phyloP scores from a whole-genome alignment of 2,329 filamentous ascomycete species.

The Lasiodiplodia theobromae region DNA sequence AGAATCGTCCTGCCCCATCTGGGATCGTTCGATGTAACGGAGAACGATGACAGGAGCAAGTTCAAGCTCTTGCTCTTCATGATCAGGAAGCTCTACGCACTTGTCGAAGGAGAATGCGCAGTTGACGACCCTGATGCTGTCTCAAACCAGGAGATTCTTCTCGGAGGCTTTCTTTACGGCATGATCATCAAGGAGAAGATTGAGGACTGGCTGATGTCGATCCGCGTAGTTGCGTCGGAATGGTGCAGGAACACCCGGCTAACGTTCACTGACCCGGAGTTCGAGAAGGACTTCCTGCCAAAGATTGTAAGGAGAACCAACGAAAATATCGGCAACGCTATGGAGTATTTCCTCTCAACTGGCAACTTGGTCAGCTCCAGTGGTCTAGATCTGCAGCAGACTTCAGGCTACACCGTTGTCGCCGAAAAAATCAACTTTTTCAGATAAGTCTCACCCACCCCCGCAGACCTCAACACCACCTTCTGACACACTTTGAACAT shows the following conservation, averaged over 20 bases:
- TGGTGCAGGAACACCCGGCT: constrained; percentile 61
- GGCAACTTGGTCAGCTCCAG: constrained; percentile 92
- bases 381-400: constrained; percentile 92
- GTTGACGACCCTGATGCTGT: constrained; percentile 97
- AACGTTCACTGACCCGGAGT: constrained; percentile 76
- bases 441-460: constrained; percentile 73
- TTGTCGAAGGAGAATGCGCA: constrained; percentile 90
- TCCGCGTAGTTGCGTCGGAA: constrained; percentile 61
- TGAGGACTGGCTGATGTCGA: constrained; percentile 84
- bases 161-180: constrained; percentile 92
- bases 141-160: constrained; percentile 92
- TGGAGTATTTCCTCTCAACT: constrained; percentile 96
- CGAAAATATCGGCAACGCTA: constrained; percentile 82
- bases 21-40: constrained; percentile 83
- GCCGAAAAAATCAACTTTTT: constrained; percentile 99
- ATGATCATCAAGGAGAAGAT: constrained; percentile 95
- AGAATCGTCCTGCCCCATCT: constrained; percentile 92
- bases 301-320: constrained; percentile 83
- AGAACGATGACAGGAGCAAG: constrained; percentile 86
- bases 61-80: constrained; percentile 95
- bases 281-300: constrained; percentile 78
- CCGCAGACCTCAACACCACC: too few relatives aligned
- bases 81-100: constrained; percentile 91
- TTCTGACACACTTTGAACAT: too few relatives aligned
- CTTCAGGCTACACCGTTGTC: constrained; percentile 93